A percentile compares a stretch with the other conserved stretches of the same genome.
These are phyloP conservation scores for Coniochaeta ligniaria DNA, from an alignment of 2,329 filamentous ascomycete genomes.

Conservation along the genomic window DNA sequence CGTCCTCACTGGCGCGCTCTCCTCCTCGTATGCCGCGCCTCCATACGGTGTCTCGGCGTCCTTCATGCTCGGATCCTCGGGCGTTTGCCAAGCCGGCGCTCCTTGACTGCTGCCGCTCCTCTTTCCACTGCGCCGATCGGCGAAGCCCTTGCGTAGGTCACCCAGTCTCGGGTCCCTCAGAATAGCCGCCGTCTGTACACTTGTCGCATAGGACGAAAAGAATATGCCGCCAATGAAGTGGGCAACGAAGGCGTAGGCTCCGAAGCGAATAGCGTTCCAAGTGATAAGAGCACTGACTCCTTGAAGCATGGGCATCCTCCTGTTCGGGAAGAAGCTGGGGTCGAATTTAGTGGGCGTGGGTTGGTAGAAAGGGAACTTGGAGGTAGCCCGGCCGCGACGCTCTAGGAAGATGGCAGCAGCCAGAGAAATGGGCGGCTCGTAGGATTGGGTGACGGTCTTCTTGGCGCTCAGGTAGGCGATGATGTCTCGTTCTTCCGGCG, in stretches of 20 bases:
- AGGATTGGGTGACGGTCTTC: conserved; percentile 2
- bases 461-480: conserved; percentile 8
- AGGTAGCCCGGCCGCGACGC: conserved; percentile 6
- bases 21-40: background rate
- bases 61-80: conserved; percentile 2
- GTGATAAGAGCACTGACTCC: conserved; percentile 5
- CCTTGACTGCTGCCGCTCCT: background rate
- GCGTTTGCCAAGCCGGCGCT: background rate
- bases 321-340: conserved; percentile 10
- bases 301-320: background rate
- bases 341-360: conserved; percentile 9
- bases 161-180: conserved; percentile 3
- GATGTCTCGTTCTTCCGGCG: conserved; percentile 9
- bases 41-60: conserved; percentile 1
- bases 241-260: conserved; percentile 3
- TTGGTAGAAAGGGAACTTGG: conserved; percentile 14
- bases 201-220: conserved; percentile 3
- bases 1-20: background rate
- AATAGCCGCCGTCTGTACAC: conserved; percentile 1
- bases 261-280: conserved; percentile 11
- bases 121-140: background rate
- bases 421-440: conserved; percentile 3
- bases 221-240: conserved; percentile 2
- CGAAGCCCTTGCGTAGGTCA: background rate
- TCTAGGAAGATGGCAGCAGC: conserved; percentile 4